A percentile compares a stretch with the other conserved stretches of the same genome.
Conservation (phyloP, 805 yeast species). For the Vanderwaltozyma tropicalis region DNA sequence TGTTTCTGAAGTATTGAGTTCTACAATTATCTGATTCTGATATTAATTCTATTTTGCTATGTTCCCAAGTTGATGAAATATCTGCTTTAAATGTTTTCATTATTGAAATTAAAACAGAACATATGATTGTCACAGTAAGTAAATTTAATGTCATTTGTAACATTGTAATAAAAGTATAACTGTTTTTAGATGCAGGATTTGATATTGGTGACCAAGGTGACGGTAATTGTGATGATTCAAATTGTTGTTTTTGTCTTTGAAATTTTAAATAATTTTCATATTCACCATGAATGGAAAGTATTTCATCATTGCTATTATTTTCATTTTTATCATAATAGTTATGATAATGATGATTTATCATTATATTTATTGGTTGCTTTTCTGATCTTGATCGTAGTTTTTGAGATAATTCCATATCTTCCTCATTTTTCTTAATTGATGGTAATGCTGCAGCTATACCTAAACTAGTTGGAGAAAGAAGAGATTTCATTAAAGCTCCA, state of each 20-base stretch:
- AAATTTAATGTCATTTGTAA: conserved; percentile 46
- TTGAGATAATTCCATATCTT: conserved; percentile 5
- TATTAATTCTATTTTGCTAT: conserved; percentile 32
- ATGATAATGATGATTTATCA: conserved; percentile 23
- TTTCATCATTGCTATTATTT: not conserved
- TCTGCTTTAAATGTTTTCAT: conserved; percentile 45
- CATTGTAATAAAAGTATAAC: conserved; percentile 52
- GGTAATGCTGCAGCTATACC: conserved; percentile 23
- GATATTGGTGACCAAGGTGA: conserved; percentile 48
- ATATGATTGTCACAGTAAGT: conserved; percentile 35
- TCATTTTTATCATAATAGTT: conserved; percentile 6
- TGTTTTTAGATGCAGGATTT: conserved; percentile 40
- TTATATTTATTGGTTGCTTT: conserved; percentile 16
- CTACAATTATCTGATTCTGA: conserved; percentile 47
- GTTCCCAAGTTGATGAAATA: conserved; percentile 40
- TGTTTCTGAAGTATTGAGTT: conserved; percentile 41
- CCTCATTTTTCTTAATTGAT: not conserved
- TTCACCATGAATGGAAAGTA: conserved; percentile 2
- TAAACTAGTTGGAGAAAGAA: conserved; percentile 22
- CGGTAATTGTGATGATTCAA: conserved; percentile 30
- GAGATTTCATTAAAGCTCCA: conserved; percentile 8
- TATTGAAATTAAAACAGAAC: conserved; percentile 35
- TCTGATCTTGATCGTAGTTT: conserved; percentile 11
- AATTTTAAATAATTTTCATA: not conserved
- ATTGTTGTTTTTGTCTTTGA: no score